Evolutionary conservation across 129 eudicot genomes (phyloP), one percentile per base, ranked within the genome.

Genomic region (Saposhnikovia divaricata): DNA sequence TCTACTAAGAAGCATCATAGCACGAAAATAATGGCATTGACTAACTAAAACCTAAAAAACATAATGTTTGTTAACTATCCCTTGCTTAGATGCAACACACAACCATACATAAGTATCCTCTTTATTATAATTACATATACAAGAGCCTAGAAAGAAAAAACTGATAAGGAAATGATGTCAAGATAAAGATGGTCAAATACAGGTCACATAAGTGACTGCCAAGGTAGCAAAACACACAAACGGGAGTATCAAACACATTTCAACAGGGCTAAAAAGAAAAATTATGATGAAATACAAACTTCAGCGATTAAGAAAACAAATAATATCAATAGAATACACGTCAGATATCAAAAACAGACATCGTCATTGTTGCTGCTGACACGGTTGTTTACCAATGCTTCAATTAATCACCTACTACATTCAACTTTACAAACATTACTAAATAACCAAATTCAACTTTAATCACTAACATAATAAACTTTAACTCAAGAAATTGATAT

Each of bases 1-100:
- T 84, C 94, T 89, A 71, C 99, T 97, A 28, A 95, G 96, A 76
- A 95, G 99, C 81, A 95, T 96, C 85, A 95, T 85, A 77, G 99
- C 99, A 77, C 95, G 97, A 84, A 92, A 95, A 73, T 97, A 84
- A 78, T 95, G 99, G 78, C 91, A 87, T 79, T 92, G 96, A 86
- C 99, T 88, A 50, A 86, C 96, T 85, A 95, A 95, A 85, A 90
- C 97, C 97, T 94, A 78, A 61, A 59, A 23, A 31, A 51, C 5
- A 69, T 23, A n/a, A 15, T 23, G 59, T 43, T 77, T 75, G 46
- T 28, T 47, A 79, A 72, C 39, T 27, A 23, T 55, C 61, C 78
- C 72, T 42, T 34, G 55, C 73, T 80, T 16, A 72, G n/a, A 77
- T 77, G 63, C 74, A 28, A 78, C 47, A 13, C 12, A n/a, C n/a